Evolutionary conservation across 257 asterid genomes (phyloP).

Genomic region (Fraxinus pennsylvanica): DNA sequence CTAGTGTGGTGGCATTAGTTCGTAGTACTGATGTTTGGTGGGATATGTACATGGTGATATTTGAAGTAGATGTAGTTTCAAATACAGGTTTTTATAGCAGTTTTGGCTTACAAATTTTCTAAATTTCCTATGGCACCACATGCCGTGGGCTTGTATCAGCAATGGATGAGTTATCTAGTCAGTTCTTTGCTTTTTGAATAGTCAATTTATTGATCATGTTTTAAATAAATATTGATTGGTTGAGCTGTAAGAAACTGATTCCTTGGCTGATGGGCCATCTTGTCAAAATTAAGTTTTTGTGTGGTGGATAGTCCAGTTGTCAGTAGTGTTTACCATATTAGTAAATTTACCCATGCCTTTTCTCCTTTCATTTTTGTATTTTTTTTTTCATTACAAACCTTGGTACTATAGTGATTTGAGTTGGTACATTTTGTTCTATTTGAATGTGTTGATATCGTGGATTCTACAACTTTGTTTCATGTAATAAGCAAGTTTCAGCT

Average conservation of each 20-base stretch:
- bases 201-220: neutral
- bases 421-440: neutral
- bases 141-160: conserved; percentile 15
- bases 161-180: conserved; percentile 13
- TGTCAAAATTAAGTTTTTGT: neutral
- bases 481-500: conserved; percentile 1
- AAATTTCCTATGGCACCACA: neutral
- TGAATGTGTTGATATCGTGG: neutral
- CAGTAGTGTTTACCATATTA: neutral
- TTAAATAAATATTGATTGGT: neutral
- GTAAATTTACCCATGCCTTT: neutral
- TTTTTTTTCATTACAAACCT: neutral
- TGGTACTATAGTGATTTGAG: neutral
- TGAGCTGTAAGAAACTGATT: neutral
- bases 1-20: too few species aligned
- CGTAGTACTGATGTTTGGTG: neutral
- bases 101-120: neutral
- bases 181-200: neutral
- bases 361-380: neutral
- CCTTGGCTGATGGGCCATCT: neutral
- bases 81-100: neutral
- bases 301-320: neutral
- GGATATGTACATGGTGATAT: neutral
- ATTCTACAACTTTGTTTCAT: neutral
- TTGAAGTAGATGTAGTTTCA: neutral